Percentiles rank a stretch among this genome's conserved stretches.
Evolutionary conservation across 306 rosid genomes (phyloP).

Genomic region (Sicyos baderoa): DNA sequence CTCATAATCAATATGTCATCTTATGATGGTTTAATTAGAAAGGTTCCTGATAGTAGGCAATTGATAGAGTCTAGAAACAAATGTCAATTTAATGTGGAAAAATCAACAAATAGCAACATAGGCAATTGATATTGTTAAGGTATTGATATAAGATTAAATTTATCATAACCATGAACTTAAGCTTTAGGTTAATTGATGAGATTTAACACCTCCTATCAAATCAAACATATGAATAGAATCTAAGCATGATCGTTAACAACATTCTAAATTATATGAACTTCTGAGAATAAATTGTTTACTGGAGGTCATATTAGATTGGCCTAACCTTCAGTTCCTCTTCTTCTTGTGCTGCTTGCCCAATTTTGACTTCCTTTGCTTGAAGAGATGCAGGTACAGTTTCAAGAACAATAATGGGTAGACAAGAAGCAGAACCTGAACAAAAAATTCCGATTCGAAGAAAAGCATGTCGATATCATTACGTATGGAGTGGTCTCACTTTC

Average conservation of each 20-base stretch:
- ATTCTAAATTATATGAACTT: not conserved
- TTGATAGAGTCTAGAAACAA: not conserved
- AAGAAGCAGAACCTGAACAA: slow-evolving; percentile 56
- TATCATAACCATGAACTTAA: too few relatives aligned
- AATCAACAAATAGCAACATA: not conserved
- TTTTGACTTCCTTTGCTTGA: slow-evolving; percentile 77
- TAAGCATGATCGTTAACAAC: not conserved
- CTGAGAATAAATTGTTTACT: not conserved
- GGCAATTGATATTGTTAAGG: not conserved
- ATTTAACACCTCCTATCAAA: not conserved
- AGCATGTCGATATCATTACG: not conserved
- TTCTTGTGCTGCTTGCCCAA: slow-evolving; percentile 42
- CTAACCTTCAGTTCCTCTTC: slow-evolving; percentile 38
- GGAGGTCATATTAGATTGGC: not conserved
- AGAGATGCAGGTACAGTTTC: slow-evolving; percentile 75
- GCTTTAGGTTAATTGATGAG: too few relatives aligned
- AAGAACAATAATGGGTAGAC: slow-evolving; percentile 67
- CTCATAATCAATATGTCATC: too few relatives aligned
- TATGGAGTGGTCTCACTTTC: slow-evolving; percentile 7
- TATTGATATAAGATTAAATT: too few relatives aligned
- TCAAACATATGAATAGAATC: not conserved
- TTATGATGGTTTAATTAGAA: not conserved
- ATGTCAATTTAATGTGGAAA: not conserved
- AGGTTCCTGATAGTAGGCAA: not conserved
- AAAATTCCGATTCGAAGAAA: slow-evolving; percentile 12